Percentiles rank a stretch among this genome's conserved stretches.
Evolutionary conservation across 768 basidiomycete species (phyloP).

Genomic region (Strobilomyces dryophilus): DNA sequence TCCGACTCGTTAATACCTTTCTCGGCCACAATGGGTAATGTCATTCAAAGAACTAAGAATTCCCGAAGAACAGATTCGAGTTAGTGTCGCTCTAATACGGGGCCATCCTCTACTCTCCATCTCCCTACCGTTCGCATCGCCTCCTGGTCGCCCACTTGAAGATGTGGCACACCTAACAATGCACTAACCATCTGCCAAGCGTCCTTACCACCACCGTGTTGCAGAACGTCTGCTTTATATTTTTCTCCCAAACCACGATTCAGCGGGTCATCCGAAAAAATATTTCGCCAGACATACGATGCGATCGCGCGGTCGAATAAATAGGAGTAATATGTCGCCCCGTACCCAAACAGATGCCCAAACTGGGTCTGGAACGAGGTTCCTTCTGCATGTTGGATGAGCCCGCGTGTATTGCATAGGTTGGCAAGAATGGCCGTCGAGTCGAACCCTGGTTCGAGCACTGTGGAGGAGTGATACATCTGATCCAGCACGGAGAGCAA

Average conservation of each 20-base stretch:
- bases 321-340: conserved; percentile 97
- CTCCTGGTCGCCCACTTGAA: conserved; percentile 68
- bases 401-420: conserved; percentile 63
- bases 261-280: conserved; percentile 70
- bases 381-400: conserved; percentile 78
- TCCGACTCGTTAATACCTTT: not conserved
- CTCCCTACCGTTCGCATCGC: conserved; percentile 89
- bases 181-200: conserved; percentile 90
- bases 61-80: no score
- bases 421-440: conserved; percentile 64
- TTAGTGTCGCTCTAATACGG: conserved; percentile 58
- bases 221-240: conserved; percentile 72
- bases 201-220: conserved; percentile 84
- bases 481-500: conserved; percentile 88
- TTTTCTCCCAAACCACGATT: conserved; percentile 73
- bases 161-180: conserved; percentile 57
- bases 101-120: conserved; percentile 82
- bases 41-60: no score
- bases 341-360: conserved; percentile 92
- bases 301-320: conserved; percentile 96
- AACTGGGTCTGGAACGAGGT: conserved; percentile 97
- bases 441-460: conserved; percentile 55
- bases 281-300: conserved; percentile 77
- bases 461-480: conserved; percentile 74
- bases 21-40: not conserved